These are phyloP conservation scores for Rhizopus microsporus DNA, from an alignment of 371 early-diverging fungal genomes.

Conservation along the genomic window DNA sequence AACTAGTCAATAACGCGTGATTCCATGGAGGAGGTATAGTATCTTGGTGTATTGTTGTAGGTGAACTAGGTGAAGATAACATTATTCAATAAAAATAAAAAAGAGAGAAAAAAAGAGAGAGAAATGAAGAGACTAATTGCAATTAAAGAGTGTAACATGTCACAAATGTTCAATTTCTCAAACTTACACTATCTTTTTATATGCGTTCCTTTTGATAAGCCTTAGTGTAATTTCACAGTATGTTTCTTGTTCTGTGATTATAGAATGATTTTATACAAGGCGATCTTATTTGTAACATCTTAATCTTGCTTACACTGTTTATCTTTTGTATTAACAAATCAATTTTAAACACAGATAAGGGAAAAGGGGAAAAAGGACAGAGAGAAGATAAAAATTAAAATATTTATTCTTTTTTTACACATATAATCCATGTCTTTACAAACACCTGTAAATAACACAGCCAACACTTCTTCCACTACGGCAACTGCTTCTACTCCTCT, in stretches of 20 bases:
- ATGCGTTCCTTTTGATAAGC: too few relatives aligned
- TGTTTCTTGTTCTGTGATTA: too few relatives aligned
- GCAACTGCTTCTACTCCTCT: background rate
- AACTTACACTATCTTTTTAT: too few relatives aligned
- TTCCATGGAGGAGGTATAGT: conserved; percentile 19
- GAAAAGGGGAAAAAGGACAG: too few relatives aligned
- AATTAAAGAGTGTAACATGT: background rate
- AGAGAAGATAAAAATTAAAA: background rate
- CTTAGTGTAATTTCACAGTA: too few relatives aligned
- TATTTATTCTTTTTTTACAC: too few relatives aligned
- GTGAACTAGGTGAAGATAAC: conserved; percentile 11
- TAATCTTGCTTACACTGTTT: too few relatives aligned
- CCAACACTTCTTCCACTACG: background rate
- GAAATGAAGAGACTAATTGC: background rate
- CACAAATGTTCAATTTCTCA: background rate
- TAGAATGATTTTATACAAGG: too few relatives aligned
- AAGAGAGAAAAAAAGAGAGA: background rate
- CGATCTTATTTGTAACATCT: too few relatives aligned
- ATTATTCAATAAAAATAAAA: background rate
- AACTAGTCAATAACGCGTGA: conserved; percentile 12
- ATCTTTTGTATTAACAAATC: too few relatives aligned
- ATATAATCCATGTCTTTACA: too few relatives aligned
- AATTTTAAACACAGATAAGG: too few relatives aligned
- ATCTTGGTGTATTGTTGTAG: conserved; percentile 2
- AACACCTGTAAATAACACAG: background rate